A percentile compares a stretch with the other conserved stretches of the same genome.
Conservation (phyloP, 345 rosid genomes). For the Citrus inodora region DNA sequence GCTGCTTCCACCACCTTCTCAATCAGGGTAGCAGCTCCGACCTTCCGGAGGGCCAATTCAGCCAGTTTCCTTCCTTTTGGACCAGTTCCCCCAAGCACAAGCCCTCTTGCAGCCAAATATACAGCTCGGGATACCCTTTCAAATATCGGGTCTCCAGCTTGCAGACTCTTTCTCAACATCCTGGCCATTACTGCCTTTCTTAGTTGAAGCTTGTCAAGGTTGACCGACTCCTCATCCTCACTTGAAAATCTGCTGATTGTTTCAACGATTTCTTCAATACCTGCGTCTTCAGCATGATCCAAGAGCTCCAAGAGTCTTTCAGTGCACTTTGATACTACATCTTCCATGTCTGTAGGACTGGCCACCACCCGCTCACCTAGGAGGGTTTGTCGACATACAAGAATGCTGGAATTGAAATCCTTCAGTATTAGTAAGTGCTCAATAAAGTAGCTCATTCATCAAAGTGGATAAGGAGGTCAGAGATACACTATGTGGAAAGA, state of each 20-base stretch:
- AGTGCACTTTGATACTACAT: constrained; percentile 35
- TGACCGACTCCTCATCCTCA: constrained; percentile 19
- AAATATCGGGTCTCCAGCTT: constrained; percentile 72
- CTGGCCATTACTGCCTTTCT: constrained; percentile 62
- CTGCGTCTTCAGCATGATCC: constrained; percentile 45
- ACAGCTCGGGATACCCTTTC: constrained; percentile 64
- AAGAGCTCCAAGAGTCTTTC: constrained; percentile 46
- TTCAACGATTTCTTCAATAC: constrained; percentile 59
- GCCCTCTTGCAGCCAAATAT: constrained; percentile 63
- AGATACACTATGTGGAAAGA: too few relatives aligned
- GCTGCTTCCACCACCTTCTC: constrained; percentile 61
- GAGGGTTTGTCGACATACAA: constrained; percentile 72
- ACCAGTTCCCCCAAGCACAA: constrained; percentile 60
- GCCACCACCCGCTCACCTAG: constrained; percentile 46
- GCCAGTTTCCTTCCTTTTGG: constrained; percentile 50
- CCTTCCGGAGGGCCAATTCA: constrained; percentile 52
- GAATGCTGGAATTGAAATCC: constrained; percentile 49
- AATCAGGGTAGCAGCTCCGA: constrained; percentile 50
- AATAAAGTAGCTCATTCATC: neutral
- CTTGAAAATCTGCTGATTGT: constrained; percentile 34
- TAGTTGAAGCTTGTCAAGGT: constrained; percentile 26
- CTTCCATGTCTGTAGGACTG: constrained; percentile 55
- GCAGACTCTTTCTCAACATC: constrained; percentile 71
- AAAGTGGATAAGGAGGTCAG: too few relatives aligned
- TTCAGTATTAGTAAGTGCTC: neutral